Percentiles rank a stretch among this genome's conserved stretches.
These are phyloP conservation scores for Cryptosporidium canis DNA, from an alignment of 169 alveolate genomes.

Conservation along the genomic window DNA sequence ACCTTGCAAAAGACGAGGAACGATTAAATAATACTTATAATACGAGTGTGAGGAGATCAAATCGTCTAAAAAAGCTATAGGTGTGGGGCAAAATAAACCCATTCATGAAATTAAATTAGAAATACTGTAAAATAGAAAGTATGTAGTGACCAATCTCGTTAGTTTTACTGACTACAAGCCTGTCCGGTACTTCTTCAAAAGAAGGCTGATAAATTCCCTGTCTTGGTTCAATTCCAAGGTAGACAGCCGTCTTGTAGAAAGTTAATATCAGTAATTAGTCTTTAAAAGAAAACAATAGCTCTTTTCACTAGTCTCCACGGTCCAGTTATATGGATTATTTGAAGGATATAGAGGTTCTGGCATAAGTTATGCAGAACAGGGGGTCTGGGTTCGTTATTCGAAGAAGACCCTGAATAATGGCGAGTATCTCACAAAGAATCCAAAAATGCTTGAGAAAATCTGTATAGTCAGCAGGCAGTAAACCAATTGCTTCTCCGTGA, in stretches of 20 bases:
- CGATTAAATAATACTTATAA: constrained; percentile 37
- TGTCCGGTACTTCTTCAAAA: background rate
- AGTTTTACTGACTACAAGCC: too few species aligned
- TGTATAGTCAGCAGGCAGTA: constrained; percentile 81
- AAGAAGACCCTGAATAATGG: background rate
- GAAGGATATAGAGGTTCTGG: too few species aligned
- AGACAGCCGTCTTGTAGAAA: background rate
- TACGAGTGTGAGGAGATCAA: constrained; percentile 65
- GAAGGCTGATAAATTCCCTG: background rate
- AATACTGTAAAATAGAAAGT: background rate
- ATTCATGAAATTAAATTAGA: background rate
- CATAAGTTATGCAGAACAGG: too few species aligned
- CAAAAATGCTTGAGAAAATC: constrained; percentile 83
- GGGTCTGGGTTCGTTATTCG: background rate
- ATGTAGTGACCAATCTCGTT: too few species aligned
- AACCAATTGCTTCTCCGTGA: constrained; percentile 86
- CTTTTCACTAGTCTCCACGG: background rate
- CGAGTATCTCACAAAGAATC: constrained; percentile 84
- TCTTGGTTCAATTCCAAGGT: background rate
- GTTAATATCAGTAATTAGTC: background rate
- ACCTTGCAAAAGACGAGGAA: constrained; percentile 23
- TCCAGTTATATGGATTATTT: background rate
- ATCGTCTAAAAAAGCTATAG: constrained; percentile 1
- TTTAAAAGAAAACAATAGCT: background rate
- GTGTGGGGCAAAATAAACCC: background rate